These are phyloP conservation scores for Cercospora sp. DNA, from an alignment of 2,329 filamentous ascomycete genomes.

Conservation along the genomic window DNA sequence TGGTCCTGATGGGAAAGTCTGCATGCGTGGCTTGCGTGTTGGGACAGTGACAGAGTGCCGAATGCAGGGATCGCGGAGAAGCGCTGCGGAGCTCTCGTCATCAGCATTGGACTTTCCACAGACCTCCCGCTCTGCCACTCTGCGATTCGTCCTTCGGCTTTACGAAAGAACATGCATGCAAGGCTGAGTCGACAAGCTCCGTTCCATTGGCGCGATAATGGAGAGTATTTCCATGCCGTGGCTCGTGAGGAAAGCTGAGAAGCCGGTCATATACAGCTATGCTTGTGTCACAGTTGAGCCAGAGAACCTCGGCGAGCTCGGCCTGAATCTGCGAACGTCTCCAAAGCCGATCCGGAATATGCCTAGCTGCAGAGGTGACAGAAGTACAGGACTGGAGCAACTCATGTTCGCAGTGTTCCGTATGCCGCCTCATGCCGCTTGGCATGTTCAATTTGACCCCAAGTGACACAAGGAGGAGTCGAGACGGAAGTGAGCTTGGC, in stretches of 20 bases:
- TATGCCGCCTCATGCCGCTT: neutral
- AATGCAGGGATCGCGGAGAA: slow-evolving; percentile 8
- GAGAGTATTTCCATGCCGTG: neutral
- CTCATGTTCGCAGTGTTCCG: neutral
- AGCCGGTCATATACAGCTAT: neutral
- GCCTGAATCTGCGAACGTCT: neutral
- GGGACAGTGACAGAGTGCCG: neutral
- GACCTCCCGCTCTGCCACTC: neutral
- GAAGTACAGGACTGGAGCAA: neutral
- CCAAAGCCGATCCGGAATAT: neutral
- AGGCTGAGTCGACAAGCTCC: neutral
- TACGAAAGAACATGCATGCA: neutral
- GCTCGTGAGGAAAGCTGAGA: neutral
- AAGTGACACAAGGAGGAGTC: neutral
- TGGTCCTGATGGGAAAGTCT: slow-evolving; percentile 4
- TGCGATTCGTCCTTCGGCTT: neutral
- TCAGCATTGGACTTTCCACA: neutral
- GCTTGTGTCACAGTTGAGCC: neutral
- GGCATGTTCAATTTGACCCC: neutral
- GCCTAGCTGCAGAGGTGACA: neutral
- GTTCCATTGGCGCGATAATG: neutral
- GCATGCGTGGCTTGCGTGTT: slow-evolving; percentile 5
- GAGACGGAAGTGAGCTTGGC: neutral
- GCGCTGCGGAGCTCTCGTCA: slow-evolving; percentile 3
- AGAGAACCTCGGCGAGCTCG: neutral